A percentile compares a stretch with the other conserved stretches of the same genome.
phyloP scores from a whole-genome alignment of 345 rosid species.

The Isatis tinctoria region DNA sequence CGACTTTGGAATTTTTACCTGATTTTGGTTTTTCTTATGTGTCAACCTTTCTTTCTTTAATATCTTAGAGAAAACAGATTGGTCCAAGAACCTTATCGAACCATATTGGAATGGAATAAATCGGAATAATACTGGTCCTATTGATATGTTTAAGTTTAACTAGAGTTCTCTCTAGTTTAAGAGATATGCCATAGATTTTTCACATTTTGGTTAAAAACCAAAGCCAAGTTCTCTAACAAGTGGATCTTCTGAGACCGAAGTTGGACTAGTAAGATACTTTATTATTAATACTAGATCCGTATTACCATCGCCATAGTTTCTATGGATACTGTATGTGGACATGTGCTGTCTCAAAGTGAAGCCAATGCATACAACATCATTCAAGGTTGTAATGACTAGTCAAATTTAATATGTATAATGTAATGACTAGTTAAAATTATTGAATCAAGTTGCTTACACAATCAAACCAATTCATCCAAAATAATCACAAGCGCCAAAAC shows the following conservation, averaged over 20 bases:
- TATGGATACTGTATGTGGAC: neutral
- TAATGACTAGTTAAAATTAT: no score
- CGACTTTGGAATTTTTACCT: neutral
- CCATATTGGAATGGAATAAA: no score
- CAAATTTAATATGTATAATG: neutral
- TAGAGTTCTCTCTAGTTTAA: no score
- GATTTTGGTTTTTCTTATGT: no score
- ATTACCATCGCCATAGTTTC: neutral
- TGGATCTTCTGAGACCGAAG: neutral
- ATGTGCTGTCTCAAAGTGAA: neutral
- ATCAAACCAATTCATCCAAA: constrained; percentile 7
- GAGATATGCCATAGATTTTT: neutral
- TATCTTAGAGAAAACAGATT: no score
- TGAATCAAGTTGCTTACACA: constrained; percentile 5
- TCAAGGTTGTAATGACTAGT: constrained; percentile 6
- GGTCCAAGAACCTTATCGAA: no score
- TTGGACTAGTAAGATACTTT: neutral
- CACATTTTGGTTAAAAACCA: no score
- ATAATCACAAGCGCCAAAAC: neutral
- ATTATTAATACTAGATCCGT: neutral
- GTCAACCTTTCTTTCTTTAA: no score
- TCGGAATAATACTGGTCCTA: neutral
- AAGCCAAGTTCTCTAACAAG: neutral
- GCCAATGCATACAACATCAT: neutral
- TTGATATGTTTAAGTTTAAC: neutral